phyloP scores from a whole-genome alignment of 2,329 filamentous ascomycete genomes.

The Clarireedia hainanense region DNA sequence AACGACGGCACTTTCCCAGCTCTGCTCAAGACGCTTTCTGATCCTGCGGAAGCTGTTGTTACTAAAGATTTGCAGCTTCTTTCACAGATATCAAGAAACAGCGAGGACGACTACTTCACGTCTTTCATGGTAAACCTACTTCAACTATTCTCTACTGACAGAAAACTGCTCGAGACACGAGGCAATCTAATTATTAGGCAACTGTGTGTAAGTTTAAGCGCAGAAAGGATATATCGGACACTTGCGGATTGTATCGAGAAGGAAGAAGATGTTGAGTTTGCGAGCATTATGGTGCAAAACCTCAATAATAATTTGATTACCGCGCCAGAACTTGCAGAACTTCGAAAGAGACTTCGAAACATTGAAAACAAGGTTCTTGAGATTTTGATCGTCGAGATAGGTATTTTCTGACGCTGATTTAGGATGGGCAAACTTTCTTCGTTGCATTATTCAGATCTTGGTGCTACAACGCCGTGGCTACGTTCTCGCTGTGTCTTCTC shows the following conservation, averaged over 20 bases:
- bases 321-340: conserved; percentile 83
- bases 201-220: conserved; percentile 83
- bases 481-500: conserved; percentile 89
- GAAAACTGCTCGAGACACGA: conserved; percentile 80
- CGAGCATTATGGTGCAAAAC: conserved; percentile 99
- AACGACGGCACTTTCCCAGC: conserved; percentile 97
- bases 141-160: conserved; percentile 90
- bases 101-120: conserved; percentile 93
- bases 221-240: conserved; percentile 91
- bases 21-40: conserved; percentile 89
- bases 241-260: conserved; percentile 95
- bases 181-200: conserved; percentile 96
- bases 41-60: conserved; percentile 91
- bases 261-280: conserved; percentile 96
- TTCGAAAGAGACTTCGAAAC: conserved; percentile 84
- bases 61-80: conserved; percentile 88
- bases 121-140: conserved; percentile 97
- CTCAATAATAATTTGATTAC: conserved; percentile 99
- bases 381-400: neutral
- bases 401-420: conserved; percentile 12
- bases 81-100: conserved; percentile 93
- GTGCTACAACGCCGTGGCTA: conserved; percentile 98
- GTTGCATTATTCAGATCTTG: conserved; percentile 90
- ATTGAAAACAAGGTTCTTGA: conserved; percentile 67
- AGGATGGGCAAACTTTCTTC: conserved; percentile 94